Evolutionary conservation across 2,329 filamentous ascomycete species (phyloP), one percentile per base, ranked within the genome.

Genomic region (Fusarium virguliforme): DNA sequence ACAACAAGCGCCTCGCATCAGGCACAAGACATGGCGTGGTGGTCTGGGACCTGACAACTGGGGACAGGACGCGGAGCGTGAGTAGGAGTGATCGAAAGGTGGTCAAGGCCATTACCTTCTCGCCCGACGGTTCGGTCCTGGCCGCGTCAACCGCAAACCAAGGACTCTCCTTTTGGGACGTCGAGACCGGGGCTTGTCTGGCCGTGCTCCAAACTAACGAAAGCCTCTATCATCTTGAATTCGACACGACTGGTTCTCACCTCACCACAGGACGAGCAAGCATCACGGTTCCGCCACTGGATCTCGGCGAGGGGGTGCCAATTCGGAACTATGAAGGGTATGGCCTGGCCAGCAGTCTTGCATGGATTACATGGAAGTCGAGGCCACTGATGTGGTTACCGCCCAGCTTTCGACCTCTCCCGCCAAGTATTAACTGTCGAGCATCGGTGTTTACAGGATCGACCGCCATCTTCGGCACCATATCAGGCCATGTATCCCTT

Each of bases 301-400:
- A 15, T n/a, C 12, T 24, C n/a, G 9, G 24, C 18, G 48, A 53
- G 30, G 5, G 7, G 8, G 15, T 18, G 48, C 3, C 5, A n/a
- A 6, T 4, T 15, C 30, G 2, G 4, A n/a, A 8, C 12, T 34
- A 37, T 2, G 15, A 37, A 5, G 51, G 51, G 6, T 55, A 55
- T 24, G 51, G 34, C 3, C 7, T 30, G n/a, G 3, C 8, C 2
- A 2, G 5, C 4, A 4, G 8, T 3, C 6, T 2, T 18, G 13
- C 9, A 3, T 55, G 51, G 51, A 55, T 55, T 18, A 22, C 51
- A 18, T 55, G 51, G 51, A 55, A 40, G 22, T 55, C 51, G 6
- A 40, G 6, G 22, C 13, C 22, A 2, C 10, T 55, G 2, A n/a
- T 55, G 13, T 55, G 51, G 51, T 6, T 55, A 5, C 51, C 51